phyloP scores from a whole-genome alignment of 352 stramenopile species.

The Blastocystis sp. region DNA sequence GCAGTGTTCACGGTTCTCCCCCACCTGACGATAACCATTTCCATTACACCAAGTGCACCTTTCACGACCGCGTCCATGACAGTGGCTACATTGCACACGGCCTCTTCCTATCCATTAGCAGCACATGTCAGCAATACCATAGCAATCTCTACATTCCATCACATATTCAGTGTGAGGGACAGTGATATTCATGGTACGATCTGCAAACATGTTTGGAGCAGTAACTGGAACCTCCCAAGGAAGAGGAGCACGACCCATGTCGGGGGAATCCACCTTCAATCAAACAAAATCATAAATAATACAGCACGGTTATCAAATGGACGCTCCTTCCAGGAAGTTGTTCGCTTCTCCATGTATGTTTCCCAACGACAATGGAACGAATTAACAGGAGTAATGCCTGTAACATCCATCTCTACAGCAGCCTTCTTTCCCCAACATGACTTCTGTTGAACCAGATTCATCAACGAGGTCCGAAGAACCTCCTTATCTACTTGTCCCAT shows the following conservation, averaged over 20 bases:
- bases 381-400: neutral
- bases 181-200: neutral
- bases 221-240: constrained; percentile 39
- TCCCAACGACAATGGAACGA: constrained; percentile 58
- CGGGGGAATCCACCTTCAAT: constrained; percentile 37
- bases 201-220: constrained; percentile 1
- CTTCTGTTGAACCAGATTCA: constrained; percentile 3
- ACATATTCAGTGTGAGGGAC: constrained; percentile 66
- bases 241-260: constrained; percentile 35
- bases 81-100: constrained; percentile 2
- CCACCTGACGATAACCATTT: neutral
- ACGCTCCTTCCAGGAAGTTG: neutral
- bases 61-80: constrained; percentile 29
- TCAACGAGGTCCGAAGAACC: neutral
- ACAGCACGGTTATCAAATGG: neutral
- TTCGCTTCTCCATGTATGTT: constrained; percentile 53
- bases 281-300: neutral
- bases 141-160: constrained; percentile 5
- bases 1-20: neutral
- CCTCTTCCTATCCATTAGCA: neutral
- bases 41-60: constrained; percentile 41
- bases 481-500: neutral
- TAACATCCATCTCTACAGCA: constrained; percentile 15
- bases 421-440: constrained; percentile 50
- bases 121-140: neutral